A percentile compares a stretch with the other conserved stretches of the same genome.
Conservation (phyloP, 2,329 filamentous ascomycete genomes). For the Beauveria australis region DNA sequence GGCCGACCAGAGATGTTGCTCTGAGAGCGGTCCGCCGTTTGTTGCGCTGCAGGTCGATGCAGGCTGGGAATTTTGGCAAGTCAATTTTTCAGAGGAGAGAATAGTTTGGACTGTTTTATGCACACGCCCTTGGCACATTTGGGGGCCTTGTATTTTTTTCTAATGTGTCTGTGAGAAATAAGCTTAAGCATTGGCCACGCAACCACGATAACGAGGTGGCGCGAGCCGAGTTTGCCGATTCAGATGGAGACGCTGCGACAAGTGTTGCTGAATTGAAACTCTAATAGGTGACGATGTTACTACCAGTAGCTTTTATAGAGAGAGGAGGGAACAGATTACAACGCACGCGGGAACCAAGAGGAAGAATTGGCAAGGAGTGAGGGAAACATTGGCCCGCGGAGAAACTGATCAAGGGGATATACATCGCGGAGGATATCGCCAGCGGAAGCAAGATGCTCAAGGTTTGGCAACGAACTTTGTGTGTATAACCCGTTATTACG, state of each 20-base stretch:
- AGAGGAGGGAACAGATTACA: background rate
- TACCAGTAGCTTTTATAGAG: background rate
- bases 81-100: background rate
- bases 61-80: background rate
- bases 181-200: constrained; percentile 8
- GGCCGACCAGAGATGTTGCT: constrained; percentile 4
- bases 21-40: background rate
- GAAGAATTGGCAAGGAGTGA: background rate
- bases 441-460: too few relatives aligned
- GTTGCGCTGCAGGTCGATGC: background rate
- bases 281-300: background rate
- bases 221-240: constrained; percentile 5
- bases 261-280: background rate
- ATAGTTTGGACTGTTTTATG: background rate
- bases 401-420: background rate
- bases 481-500: background rate
- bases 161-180: background rate
- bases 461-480: too few relatives aligned
- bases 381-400: too few relatives aligned
- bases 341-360: too few relatives aligned
- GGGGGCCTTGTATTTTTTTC: background rate
- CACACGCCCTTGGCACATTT: background rate
- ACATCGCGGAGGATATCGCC: background rate
- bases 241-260: background rate
- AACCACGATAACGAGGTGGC: background rate